These are phyloP conservation scores for Asterella californica DNA, from an alignment of 225 moss, liverwort and hornwort genomes.

Conservation along the genomic window DNA sequence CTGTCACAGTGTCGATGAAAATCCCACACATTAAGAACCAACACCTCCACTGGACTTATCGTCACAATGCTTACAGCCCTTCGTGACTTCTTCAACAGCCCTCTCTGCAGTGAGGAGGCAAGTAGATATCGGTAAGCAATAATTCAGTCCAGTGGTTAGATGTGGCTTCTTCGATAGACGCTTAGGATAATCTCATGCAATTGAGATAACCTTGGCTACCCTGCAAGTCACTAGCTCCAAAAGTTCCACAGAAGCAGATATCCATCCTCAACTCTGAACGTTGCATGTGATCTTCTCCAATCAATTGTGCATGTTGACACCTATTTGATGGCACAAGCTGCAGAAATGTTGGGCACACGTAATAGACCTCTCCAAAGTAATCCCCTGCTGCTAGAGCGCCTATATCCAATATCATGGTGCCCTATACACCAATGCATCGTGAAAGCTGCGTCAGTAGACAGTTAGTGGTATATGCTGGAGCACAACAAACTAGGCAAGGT, in stretches of 20 bases:
- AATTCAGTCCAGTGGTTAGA: background rate
- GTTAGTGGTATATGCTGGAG: background rate
- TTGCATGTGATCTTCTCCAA: background rate
- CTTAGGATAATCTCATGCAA: background rate
- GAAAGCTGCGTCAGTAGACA: background rate
- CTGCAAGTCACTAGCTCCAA: background rate
- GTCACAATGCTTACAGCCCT: conserved; percentile 79
- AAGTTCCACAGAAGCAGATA: background rate
- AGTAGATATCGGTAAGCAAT: background rate
- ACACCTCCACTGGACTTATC: conserved; percentile 63
- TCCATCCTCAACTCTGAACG: background rate
- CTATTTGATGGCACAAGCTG: background rate
- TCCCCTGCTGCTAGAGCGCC: conserved; percentile 67
- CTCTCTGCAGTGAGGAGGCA: conserved; percentile 47
- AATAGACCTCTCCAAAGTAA: conserved; percentile 78
- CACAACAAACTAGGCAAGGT: background rate
- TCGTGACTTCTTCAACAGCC: conserved; percentile 56
- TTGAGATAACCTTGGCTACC: background rate
- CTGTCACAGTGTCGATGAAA: conserved; percentile 78
- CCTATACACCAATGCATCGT: conserved; percentile 30
- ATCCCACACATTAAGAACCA: conserved; percentile 91
- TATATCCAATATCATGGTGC: conserved; percentile 68
- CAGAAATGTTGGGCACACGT: background rate
- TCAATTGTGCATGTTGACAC: background rate
- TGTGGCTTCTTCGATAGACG: background rate